phyloP scores from a whole-genome alignment of 2,329 filamentous ascomycete genomes.

The Claviceps fusiformis region DNA sequence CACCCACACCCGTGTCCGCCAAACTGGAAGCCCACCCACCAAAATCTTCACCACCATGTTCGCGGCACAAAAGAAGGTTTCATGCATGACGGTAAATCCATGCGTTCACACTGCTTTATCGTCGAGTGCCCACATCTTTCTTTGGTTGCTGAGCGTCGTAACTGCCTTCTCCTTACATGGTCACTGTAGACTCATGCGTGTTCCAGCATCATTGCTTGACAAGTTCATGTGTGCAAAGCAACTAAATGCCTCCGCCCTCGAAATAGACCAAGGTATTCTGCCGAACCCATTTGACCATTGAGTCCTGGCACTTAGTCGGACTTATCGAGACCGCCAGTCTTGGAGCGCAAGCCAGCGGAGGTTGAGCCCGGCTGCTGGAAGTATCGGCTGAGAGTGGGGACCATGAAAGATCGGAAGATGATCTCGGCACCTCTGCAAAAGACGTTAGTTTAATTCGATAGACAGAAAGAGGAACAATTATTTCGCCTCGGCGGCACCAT shows the following conservation, averaged over 20 bases:
- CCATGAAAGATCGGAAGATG: slow-evolving; percentile 91
- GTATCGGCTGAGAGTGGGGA: slow-evolving; percentile 85
- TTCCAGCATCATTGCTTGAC: background rate
- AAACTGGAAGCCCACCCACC: background rate
- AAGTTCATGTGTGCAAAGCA: background rate
- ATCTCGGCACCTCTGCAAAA: slow-evolving; percentile 71
- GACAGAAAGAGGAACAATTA: background rate
- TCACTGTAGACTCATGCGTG: background rate
- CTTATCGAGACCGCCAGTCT: slow-evolving; percentile 68
- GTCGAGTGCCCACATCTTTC: background rate
- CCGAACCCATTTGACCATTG: background rate
- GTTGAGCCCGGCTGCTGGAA: slow-evolving; percentile 60
- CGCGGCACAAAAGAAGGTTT: background rate
- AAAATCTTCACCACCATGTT: background rate
- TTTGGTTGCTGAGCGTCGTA: background rate
- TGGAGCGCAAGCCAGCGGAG: slow-evolving; percentile 75
- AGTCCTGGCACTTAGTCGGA: slow-evolving; percentile 36
- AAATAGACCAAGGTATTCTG: background rate
- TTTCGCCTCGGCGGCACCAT: background rate
- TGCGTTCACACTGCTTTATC: background rate
- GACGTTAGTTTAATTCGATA: background rate
- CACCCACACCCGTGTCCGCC: background rate
- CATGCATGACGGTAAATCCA: background rate
- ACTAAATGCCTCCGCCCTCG: background rate
- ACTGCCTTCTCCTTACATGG: background rate